Percentiles rank a stretch among this genome's conserved stretches.
Conservation (phyloP, 2,329 filamentous ascomycete genomes). For the Ustulina deusta region DNA sequence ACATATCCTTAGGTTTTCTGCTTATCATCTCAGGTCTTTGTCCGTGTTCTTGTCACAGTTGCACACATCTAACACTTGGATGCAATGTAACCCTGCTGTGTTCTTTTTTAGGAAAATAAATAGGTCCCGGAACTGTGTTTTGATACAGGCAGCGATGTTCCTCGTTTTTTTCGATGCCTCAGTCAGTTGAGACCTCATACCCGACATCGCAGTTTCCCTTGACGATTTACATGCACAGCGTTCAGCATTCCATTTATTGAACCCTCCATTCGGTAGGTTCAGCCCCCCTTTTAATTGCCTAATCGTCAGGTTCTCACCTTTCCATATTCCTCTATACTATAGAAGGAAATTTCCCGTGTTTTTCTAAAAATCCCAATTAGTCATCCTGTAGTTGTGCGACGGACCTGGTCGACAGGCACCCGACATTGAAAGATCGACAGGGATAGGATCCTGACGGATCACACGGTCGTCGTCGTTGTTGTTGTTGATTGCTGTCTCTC, state of each 20-base stretch:
- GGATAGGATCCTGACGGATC: not conserved
- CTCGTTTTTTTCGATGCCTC: not conserved
- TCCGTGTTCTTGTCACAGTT: not conserved
- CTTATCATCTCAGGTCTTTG: not conserved
- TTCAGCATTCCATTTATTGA: not conserved
- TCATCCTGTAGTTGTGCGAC: not conserved
- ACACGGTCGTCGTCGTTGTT: not conserved
- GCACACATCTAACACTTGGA: not conserved
- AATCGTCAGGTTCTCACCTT: not conserved
- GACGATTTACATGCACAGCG: not conserved
- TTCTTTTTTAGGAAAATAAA: not conserved
- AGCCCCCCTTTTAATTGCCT: not conserved
- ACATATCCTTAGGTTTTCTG: not conserved
- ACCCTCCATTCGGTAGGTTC: not conserved
- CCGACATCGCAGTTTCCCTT: not conserved
- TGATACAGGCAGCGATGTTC: slow-evolving; percentile 1
- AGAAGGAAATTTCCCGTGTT: not conserved
- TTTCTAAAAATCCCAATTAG: no score
- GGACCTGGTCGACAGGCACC: not conserved
- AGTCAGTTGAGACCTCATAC: not conserved
- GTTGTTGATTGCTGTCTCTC: not conserved
- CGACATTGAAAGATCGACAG: slow-evolving; percentile 19
- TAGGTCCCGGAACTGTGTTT: not conserved
- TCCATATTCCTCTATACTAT: not conserved
- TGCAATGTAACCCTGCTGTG: not conserved